phyloP scores from a whole-genome alignment of 2,329 filamentous ascomycete genomes.

The Phaeophleospora eucalypticola region DNA sequence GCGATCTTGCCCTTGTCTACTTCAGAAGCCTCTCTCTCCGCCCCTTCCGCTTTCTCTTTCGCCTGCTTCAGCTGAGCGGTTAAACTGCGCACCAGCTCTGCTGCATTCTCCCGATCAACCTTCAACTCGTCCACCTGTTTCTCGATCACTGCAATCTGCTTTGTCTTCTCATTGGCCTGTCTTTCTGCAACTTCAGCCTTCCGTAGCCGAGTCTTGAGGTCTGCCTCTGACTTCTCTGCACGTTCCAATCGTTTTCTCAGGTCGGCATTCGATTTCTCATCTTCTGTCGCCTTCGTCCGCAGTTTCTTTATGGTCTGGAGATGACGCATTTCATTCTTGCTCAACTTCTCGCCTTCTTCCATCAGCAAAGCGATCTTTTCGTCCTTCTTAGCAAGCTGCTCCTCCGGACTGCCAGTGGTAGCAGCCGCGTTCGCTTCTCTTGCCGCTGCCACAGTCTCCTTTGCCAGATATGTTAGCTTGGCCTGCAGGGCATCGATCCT shows the following conservation, averaged over 20 bases:
- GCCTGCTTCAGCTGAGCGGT: conserved; percentile 66
- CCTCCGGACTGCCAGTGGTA: conserved; percentile 63
- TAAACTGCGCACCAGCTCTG: conserved; percentile 65
- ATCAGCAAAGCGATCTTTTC: conserved; percentile 84
- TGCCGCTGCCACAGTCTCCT: conserved; percentile 72
- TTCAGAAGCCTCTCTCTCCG: conserved; percentile 64
- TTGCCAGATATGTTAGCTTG: conserved; percentile 83
- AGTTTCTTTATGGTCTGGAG: conserved; percentile 79
- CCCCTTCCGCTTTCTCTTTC: conserved; percentile 61
- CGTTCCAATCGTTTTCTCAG: conserved; percentile 59
- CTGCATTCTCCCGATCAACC: conserved; percentile 34
- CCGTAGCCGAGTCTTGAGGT: conserved; percentile 58
- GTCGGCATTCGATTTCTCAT: conserved; percentile 48
- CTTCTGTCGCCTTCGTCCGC: conserved; percentile 49
- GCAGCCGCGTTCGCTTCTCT: conserved; percentile 63
- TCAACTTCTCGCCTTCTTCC: conserved; percentile 86
- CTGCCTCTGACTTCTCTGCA: conserved; percentile 60
- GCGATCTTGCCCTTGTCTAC: conserved; percentile 56
- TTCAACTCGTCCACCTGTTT: conserved; percentile 31
- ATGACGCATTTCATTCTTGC: conserved; percentile 80
- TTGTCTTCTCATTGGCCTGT: conserved; percentile 53
- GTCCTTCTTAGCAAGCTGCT: conserved; percentile 82
- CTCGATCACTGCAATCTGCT: conserved; percentile 59
- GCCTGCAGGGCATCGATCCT: conserved; percentile 87
- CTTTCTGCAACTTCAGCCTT: conserved; percentile 58